A percentile compares a stretch with the other conserved stretches of the same genome.
Evolutionary conservation across 2,329 filamentous ascomycete genomes (phyloP).

Genomic region (Pseudogymnoascus sp.): DNA sequence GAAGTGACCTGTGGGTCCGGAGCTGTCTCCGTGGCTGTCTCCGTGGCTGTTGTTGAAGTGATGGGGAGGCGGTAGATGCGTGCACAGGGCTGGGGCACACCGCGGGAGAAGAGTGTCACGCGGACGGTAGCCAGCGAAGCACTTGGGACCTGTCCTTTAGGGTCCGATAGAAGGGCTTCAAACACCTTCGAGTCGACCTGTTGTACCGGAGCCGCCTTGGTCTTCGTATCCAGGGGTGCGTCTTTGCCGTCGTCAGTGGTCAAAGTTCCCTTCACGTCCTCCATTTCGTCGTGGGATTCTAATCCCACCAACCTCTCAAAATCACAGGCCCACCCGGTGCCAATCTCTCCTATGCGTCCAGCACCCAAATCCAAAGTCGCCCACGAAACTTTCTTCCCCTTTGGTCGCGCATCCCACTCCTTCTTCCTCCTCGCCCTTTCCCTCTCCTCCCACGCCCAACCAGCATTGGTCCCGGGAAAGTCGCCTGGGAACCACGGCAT

Average conservation of each 20-base stretch:
- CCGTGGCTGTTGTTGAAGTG: background rate
- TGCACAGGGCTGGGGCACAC: conserved; percentile 62
- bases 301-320: conserved; percentile 59
- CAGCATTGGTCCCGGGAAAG: conserved; percentile 69
- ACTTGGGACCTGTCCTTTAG: conserved; percentile 20
- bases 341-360: conserved; percentile 72
- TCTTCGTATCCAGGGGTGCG: background rate
- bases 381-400: conserved; percentile 73
- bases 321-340: conserved; percentile 74
- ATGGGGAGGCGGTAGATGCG: conserved; percentile 79
- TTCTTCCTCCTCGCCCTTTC: conserved; percentile 51
- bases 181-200: conserved; percentile 19
- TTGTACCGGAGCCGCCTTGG: conserved; percentile 12
- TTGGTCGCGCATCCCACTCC: conserved; percentile 70
- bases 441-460: conserved; percentile 66
- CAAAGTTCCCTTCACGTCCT: conserved; percentile 11
- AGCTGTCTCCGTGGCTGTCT: conserved; percentile 14
- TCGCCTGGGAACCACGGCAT: conserved; percentile 82
- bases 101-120: conserved; percentile 60
- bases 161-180: conserved; percentile 19
- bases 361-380: conserved; percentile 64
- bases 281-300: background rate
- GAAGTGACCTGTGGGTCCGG: conserved; percentile 41
- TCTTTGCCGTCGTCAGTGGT: conserved; percentile 6
- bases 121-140: conserved; percentile 51